Evolutionary conservation across 441 rosid species (phyloP).

Genomic region (Syzygium syzygioides): DNA sequence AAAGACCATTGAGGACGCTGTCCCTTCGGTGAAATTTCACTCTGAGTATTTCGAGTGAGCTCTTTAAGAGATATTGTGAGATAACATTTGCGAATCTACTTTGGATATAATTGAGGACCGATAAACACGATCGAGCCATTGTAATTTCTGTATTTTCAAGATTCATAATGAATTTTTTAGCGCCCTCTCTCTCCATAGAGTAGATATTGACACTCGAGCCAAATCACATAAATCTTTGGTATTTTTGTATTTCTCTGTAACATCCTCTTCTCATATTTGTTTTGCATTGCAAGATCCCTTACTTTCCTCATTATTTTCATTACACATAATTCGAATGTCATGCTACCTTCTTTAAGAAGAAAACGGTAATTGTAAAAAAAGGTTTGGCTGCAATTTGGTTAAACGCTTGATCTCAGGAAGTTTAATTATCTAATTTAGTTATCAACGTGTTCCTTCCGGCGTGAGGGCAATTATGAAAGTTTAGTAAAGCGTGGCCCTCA

Average conservation of each 20-base stretch:
- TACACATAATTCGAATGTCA: not conserved
- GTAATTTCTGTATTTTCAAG: not conserved
- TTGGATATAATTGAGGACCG: fast-evolving
- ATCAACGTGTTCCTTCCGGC: not conserved
- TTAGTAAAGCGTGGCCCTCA: not conserved
- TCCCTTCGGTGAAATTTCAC: not conserved
- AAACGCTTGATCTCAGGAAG: not conserved
- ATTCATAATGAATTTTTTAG: not conserved
- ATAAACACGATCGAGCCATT: not conserved
- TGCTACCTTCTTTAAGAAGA: not conserved
- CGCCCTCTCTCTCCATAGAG: not conserved
- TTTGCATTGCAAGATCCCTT: not conserved
- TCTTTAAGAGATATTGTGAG: not conserved
- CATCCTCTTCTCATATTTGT: not conserved
- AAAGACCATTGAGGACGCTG: not conserved
- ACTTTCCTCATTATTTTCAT: not conserved
- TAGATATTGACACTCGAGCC: not conserved
- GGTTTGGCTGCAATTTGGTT: not conserved
- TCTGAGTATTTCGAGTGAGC: not conserved
- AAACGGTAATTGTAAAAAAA: not conserved
- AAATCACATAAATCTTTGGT: not conserved
- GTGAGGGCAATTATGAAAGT: not conserved
- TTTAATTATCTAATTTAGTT: not conserved
- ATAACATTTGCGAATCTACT: not conserved
- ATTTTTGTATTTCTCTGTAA: not conserved